A percentile compares a stretch with the other conserved stretches of the same genome.
Conservation (phyloP, 768 basidiomycete species). For the Cantharellus cinnabarinus region DNA sequence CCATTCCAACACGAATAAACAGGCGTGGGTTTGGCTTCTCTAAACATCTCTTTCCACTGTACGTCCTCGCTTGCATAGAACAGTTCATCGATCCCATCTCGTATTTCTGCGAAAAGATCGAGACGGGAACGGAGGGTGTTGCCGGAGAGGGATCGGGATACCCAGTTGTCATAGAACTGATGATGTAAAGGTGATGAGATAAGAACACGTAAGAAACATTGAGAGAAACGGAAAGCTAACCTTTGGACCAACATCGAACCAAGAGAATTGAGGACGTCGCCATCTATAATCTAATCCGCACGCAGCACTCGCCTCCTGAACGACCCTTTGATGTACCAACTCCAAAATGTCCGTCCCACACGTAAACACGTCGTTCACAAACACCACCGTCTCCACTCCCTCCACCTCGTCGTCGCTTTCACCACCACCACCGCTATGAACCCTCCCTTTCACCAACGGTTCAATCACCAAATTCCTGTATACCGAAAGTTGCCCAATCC, state of each 20-base stretch:
- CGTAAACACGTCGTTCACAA: background rate
- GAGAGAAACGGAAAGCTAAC: background rate
- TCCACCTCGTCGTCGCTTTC: background rate
- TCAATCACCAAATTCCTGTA: background rate
- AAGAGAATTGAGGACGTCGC: background rate
- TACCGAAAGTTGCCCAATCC: background rate
- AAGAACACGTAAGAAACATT: background rate
- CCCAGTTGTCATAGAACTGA: constrained; percentile 1
- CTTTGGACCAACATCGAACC: background rate
- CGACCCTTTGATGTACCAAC: background rate
- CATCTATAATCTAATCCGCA: background rate
- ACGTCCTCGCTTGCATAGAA: background rate
- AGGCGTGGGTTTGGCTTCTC: background rate
- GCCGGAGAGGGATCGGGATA: background rate
- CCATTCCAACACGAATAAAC: constrained; percentile 1
- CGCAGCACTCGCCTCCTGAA: background rate
- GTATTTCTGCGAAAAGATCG: background rate
- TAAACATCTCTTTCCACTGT: background rate
- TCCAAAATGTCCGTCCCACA: background rate
- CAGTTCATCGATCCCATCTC: background rate
- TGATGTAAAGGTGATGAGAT: background rate
- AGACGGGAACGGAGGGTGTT: background rate
- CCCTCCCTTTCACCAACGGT: background rate
- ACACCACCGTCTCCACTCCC: background rate
- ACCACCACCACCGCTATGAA: background rate